Evolutionary conservation across 306 rosid genomes (phyloP).

Genomic region (Parietaria judaica): DNA sequence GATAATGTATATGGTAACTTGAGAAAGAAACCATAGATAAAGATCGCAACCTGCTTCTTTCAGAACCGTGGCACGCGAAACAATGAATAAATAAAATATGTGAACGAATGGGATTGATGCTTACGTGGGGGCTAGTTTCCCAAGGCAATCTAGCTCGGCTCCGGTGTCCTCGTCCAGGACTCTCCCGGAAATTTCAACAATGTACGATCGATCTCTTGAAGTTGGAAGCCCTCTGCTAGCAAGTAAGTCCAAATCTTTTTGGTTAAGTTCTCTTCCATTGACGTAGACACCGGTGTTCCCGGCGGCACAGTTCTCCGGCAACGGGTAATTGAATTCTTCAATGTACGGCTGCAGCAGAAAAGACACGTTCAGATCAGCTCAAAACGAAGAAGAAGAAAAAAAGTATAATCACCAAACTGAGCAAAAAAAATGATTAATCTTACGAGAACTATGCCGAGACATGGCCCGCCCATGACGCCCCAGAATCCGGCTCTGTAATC

Average conservation of each 20-base stretch:
- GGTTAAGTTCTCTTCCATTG: conserved; percentile 87
- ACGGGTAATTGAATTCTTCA: conserved; percentile 72
- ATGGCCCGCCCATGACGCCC: conserved; percentile 88
- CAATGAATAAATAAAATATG: conserved; percentile 13
- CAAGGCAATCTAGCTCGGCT: conserved; percentile 85
- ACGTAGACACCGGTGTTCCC: conserved; percentile 73
- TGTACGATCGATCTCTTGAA: conserved; percentile 56
- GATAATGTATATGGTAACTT: no score
- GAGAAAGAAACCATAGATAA: not conserved
- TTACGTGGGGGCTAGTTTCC: conserved; percentile 98
- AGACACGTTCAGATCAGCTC: conserved; percentile 2
- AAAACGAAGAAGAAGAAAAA: conserved; percentile 6
- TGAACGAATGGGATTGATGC: conserved; percentile 19
- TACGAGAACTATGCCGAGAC: conserved; percentile 88
- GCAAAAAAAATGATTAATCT: conserved; percentile 24
- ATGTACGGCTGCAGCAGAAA: conserved; percentile 74
- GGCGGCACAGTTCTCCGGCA: conserved; percentile 73
- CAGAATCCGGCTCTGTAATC: conserved; percentile 93
- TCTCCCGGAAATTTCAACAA: conserved; percentile 75
- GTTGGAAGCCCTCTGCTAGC: conserved; percentile 75
- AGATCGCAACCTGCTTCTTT: not conserved
- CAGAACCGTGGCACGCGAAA: not conserved
- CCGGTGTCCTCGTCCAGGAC: conserved; percentile 78
- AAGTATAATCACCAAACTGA: conserved; percentile 5
- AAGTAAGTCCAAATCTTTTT: conserved; percentile 74